A percentile compares a stretch with the other conserved stretches of the same genome.
These are phyloP conservation scores for Pichia occidentalis DNA, from an alignment of 805 yeast genomes.

Conservation along the genomic window DNA sequence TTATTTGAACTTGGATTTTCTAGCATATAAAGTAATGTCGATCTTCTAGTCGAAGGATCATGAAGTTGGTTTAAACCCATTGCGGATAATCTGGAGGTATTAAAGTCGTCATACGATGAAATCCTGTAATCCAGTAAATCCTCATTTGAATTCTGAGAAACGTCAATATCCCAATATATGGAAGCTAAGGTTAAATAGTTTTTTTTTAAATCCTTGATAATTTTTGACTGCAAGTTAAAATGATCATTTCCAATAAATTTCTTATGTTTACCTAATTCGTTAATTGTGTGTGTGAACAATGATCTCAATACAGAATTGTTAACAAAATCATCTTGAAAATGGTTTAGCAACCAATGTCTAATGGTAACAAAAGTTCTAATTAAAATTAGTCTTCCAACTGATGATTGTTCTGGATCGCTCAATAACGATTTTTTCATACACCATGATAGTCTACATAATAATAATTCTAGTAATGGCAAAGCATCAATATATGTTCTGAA, in stretches of 20 bases:
- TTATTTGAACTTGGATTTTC: conserved; percentile 25
- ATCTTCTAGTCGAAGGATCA: conserved; percentile 37
- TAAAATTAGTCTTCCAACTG: conserved; percentile 58
- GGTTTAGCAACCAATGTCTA: conserved; percentile 86
- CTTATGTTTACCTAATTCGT: conserved; percentile 30
- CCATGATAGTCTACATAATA: conserved; percentile 69
- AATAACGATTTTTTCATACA: conserved; percentile 37
- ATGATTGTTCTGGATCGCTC: conserved; percentile 23
- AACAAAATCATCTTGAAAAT: conserved; percentile 79
- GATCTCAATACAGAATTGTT: conserved; percentile 42
- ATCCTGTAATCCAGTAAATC: conserved; percentile 21
- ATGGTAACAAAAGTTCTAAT: conserved; percentile 80
- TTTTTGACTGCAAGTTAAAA: conserved; percentile 22
- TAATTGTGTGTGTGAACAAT: conserved; percentile 36
- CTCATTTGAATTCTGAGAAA: conserved; percentile 3
- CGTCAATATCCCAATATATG: conserved; percentile 28
- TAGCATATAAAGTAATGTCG: conserved; percentile 32
- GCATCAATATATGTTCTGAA: conserved; percentile 64
- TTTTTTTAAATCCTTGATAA: conserved; percentile 30
- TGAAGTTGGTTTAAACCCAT: conserved; percentile 33
- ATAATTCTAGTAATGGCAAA: conserved; percentile 50
- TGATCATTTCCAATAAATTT: conserved; percentile 13
- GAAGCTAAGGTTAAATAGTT: conserved; percentile 27
- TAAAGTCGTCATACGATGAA: conserved; percentile 24
- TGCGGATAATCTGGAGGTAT: conserved; percentile 30